A percentile compares a stretch with the other conserved stretches of the same genome.
phyloP scores from a whole-genome alignment of 2,329 filamentous ascomycete species.

The Claviceps purpurea region DNA sequence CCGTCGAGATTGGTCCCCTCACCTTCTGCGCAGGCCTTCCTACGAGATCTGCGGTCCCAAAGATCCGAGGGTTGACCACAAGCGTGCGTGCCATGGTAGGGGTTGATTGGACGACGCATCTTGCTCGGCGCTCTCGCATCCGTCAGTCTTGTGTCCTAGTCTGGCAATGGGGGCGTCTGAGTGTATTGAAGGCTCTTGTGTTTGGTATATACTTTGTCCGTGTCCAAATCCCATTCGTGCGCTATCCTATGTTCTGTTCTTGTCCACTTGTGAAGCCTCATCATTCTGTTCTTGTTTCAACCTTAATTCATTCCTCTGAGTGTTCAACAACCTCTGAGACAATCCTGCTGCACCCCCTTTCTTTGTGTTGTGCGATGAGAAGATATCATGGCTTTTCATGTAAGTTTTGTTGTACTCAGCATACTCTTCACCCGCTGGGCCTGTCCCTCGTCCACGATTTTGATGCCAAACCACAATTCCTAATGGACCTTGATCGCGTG shows the following conservation, averaged over 20 bases:
- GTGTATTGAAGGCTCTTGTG: neutral
- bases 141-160: neutral
- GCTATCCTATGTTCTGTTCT: slow-evolving; percentile 7
- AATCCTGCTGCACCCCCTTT: slow-evolving; percentile 7
- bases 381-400: slow-evolving; percentile 62
- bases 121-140: neutral
- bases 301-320: neutral
- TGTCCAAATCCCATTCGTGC: slow-evolving; percentile 3
- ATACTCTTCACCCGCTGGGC: neutral
- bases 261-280: neutral
- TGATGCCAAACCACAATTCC: neutral
- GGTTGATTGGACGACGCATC: neutral
- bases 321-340: slow-evolving; percentile 6
- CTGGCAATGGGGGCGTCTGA: neutral
- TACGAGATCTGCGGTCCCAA: neutral
- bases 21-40: neutral
- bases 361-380: slow-evolving; percentile 41
- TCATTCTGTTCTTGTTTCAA: neutral
- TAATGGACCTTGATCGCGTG: neutral
- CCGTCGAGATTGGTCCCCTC: neutral
- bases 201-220: slow-evolving; percentile 13
- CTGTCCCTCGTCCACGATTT: neutral
- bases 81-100: neutral
- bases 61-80: neutral
- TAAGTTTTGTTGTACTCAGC: slow-evolving; percentile 7